These are phyloP conservation scores for Rhizomucor miehei DNA, from an alignment of 371 early-diverging fungal genomes.

Conservation along the genomic window DNA sequence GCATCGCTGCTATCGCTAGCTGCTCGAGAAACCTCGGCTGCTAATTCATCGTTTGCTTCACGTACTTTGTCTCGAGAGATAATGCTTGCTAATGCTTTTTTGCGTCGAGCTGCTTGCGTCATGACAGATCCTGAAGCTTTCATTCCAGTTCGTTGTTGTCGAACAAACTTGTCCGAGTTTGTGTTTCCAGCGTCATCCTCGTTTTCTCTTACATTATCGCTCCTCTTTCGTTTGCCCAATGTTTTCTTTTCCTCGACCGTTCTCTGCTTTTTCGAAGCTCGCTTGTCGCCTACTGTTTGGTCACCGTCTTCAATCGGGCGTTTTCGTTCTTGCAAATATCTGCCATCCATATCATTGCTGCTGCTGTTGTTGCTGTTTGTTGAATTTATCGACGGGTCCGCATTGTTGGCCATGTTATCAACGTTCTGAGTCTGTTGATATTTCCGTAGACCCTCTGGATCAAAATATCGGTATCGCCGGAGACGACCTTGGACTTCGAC, in stretches of 20 bases:
- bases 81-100: slow-evolving; percentile 7
- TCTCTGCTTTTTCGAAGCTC: not conserved
- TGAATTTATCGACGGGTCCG: not conserved
- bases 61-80: slow-evolving; percentile 13
- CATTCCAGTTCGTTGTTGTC: no score
- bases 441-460: slow-evolving; percentile 1
- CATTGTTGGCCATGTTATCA: not conserved
- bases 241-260: slow-evolving; percentile 8
- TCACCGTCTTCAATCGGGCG: not conserved
- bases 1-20: slow-evolving; percentile 2
- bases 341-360: not conserved
- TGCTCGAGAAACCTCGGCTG: slow-evolving; percentile 4
- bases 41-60: slow-evolving; percentile 9
- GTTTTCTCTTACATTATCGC: no score
- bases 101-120: not conserved
- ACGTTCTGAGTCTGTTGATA: slow-evolving; percentile 5
- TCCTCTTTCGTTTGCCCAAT: slow-evolving; percentile 7
- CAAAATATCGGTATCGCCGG: slow-evolving; percentile 17
- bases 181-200: no score
- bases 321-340: not conserved
- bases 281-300: not conserved
- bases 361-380: not conserved
- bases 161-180: no score
- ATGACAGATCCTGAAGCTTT: no score
- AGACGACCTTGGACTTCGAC: slow-evolving; percentile 9